Evolutionary conservation across 192 early-diverging fungal species (phyloP).

Genomic region (Entomortierella beljakovae): DNA sequence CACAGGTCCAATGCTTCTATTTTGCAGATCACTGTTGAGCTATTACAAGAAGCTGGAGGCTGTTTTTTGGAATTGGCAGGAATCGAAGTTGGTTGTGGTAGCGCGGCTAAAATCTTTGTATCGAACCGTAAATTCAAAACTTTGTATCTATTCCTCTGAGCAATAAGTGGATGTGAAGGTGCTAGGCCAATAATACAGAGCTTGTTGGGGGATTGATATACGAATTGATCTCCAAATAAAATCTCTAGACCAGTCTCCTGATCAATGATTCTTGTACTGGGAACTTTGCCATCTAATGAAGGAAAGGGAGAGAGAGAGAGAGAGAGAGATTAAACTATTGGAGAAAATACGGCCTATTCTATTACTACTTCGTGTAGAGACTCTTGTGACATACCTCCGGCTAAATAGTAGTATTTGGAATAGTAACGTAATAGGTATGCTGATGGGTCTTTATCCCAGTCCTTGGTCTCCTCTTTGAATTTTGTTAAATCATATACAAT

Average conservation of each 20-base stretch:
- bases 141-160: slow-evolving; percentile 25
- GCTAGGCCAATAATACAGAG: slow-evolving; percentile 42
- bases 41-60: slow-evolving; percentile 32
- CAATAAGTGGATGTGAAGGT: slow-evolving; percentile 39
- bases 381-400: too few relatives aligned
- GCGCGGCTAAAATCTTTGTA: slow-evolving; percentile 6
- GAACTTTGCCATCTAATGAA: slow-evolving; percentile 26
- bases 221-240: slow-evolving; percentile 37
- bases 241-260: slow-evolving; percentile 26
- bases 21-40: slow-evolving; percentile 43
- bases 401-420: slow-evolving; percentile 45
- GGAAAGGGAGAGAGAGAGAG: background rate
- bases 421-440: slow-evolving; percentile 45
- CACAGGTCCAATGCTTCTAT: slow-evolving; percentile 35
- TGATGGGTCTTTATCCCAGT: slow-evolving; percentile 29
- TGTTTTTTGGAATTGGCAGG: slow-evolving; percentile 47
- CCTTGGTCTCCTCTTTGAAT: slow-evolving; percentile 42
- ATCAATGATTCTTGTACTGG: slow-evolving; percentile 29
- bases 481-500: slow-evolving; percentile 47
- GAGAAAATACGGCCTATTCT: too few relatives aligned
- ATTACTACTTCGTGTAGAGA: too few relatives aligned
- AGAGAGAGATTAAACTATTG: too few relatives aligned
- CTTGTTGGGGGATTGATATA: slow-evolving; percentile 54
- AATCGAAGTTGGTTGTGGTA: slow-evolving; percentile 38
- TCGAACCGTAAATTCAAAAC: slow-evolving; percentile 39